phyloP scores from a whole-genome alignment of 2,329 filamentous ascomycete species.

The Ambrosiella beaveri region DNA sequence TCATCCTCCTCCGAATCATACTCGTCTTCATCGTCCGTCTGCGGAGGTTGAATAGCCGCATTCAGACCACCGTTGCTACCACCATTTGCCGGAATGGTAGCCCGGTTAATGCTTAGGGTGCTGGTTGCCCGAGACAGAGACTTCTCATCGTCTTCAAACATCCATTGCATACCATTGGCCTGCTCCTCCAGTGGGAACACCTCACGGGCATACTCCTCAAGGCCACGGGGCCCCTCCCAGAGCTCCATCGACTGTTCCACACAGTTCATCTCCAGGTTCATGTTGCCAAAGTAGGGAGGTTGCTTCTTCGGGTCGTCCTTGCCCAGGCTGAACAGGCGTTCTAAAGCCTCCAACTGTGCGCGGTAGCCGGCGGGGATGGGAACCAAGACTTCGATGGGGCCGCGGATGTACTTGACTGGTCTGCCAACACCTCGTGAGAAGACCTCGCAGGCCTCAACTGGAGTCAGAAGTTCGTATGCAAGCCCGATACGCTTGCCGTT shows the following conservation, averaged over 20 bases:
- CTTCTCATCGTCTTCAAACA: constrained; percentile 41
- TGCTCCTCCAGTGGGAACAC: constrained; percentile 90
- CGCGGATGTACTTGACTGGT: constrained; percentile 60
- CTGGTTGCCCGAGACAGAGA: constrained; percentile 9
- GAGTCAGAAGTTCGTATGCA: constrained; percentile 78
- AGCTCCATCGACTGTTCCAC: constrained; percentile 61
- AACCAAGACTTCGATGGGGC: constrained; percentile 68
- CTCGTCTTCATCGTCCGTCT: constrained; percentile 21
- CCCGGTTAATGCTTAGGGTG: constrained; percentile 6
- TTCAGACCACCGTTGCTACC: constrained; percentile 21
- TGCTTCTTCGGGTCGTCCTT: constrained; percentile 37
- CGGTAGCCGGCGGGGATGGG: constrained; percentile 77
- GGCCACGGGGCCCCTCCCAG: constrained; percentile 79
- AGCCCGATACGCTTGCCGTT: constrained; percentile 62
- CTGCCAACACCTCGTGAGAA: constrained; percentile 66
- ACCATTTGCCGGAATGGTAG: constrained; percentile 10
- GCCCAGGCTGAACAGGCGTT: constrained; percentile 37
- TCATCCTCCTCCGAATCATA: constrained; percentile 29
- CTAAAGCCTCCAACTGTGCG: constrained; percentile 60
- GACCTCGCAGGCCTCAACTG: constrained; percentile 60
- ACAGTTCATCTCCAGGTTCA: constrained; percentile 41
- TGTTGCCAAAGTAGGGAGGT: constrained; percentile 46
- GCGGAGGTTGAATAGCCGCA: constrained; percentile 21
- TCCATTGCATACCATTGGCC: constrained; percentile 87
- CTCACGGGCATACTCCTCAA: constrained; percentile 89